phyloP scores from a whole-genome alignment of 148 eudicot species.

The Persicaria tinctoria region DNA sequence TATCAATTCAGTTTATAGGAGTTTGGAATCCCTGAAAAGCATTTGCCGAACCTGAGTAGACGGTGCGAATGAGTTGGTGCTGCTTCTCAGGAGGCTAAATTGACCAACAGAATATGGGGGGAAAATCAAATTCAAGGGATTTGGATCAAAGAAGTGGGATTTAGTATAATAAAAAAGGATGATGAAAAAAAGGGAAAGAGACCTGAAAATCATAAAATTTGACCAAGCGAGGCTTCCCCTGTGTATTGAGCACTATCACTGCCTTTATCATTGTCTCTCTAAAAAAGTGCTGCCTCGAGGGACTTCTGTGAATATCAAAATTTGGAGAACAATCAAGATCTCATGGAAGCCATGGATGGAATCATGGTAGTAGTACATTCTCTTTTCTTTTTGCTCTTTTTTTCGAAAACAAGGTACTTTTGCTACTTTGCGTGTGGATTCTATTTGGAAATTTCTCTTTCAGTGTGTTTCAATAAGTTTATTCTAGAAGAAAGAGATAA shows the following conservation, averaged over 20 bases:
- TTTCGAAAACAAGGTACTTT: too few relatives aligned
- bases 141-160: not conserved
- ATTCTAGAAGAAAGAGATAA: too few relatives aligned
- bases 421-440: too few relatives aligned
- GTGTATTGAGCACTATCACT: constrained; percentile 52
- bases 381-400: too few relatives aligned
- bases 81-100: constrained; percentile 69
- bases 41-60: constrained; percentile 41
- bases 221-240: constrained; percentile 59
- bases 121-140: constrained; percentile 4
- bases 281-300: not conserved
- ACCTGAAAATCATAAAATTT: constrained; percentile 31
- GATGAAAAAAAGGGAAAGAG: not conserved
- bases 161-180: not conserved
- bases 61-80: constrained; percentile 60
- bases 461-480: too few relatives aligned
- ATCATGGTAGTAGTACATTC: too few relatives aligned
- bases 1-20: not conserved
- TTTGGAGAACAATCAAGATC: not conserved
- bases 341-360: not conserved
- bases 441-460: too few relatives aligned
- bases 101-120: not conserved
- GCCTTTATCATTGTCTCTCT: constrained; percentile 39
- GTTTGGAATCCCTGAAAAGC: not conserved
- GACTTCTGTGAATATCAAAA: not conserved